Conservation (phyloP, 2,329 filamentous ascomycete genomes). For the Pezicula carpinea region DNA sequence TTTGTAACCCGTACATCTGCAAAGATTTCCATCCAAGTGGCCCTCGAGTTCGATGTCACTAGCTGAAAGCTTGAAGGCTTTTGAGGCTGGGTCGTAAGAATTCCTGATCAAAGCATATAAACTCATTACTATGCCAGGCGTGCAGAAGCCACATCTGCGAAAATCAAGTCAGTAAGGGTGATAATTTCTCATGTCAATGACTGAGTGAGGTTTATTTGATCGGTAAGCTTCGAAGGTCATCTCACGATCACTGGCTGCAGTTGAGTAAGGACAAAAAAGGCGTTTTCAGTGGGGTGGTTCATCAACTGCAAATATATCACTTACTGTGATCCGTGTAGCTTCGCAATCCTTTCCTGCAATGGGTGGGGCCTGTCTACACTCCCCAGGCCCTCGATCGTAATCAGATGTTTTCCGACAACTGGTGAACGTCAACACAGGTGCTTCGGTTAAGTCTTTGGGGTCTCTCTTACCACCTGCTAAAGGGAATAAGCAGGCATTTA, state of each 20-base stretch:
- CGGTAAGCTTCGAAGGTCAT: no score
- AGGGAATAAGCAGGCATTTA: constrained; percentile 75
- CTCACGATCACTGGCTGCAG: no score
- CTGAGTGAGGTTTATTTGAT: no score
- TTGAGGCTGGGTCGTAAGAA: constrained; percentile 55
- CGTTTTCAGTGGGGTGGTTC: no score
- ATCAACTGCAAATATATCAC: constrained; percentile 30
- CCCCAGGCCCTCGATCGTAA: constrained; percentile 93
- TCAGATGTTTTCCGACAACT: constrained; percentile 92
- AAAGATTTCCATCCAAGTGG: constrained; percentile 87
- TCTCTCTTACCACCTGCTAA: constrained; percentile 19
- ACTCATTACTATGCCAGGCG: constrained; percentile 95
- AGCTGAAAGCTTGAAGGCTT: constrained; percentile 42
- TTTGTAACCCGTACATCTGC: constrained; percentile 88
- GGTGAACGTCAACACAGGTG: constrained; percentile 69
- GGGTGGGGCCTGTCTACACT: constrained; percentile 81
- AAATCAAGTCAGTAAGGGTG: background rate
- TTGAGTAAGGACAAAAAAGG: no score
- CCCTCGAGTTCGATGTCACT: constrained; percentile 77
- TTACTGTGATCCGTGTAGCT: constrained; percentile 84
- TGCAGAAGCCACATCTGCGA: constrained; percentile 61
- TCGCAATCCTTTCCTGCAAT: constrained; percentile 82
- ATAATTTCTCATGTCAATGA: no score
- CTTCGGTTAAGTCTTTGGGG: background rate
- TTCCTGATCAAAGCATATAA: constrained; percentile 88